Conservation (phyloP, 2,329 filamentous ascomycete species). For the Exophiala sideris region DNA sequence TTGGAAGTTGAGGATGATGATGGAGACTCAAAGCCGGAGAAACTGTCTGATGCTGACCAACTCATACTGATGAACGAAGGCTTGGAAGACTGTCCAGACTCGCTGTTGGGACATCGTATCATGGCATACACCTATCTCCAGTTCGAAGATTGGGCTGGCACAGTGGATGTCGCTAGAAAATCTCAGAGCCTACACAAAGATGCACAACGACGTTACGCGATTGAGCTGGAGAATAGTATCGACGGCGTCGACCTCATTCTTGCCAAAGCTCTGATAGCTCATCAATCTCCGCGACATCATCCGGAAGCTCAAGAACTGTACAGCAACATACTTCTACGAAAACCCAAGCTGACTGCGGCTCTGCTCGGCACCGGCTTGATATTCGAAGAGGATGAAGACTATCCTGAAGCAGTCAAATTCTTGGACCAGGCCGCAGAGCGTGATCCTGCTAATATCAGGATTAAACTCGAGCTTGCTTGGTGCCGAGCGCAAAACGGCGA, state of each 20-base stretch:
- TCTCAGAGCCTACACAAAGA: constrained; percentile 20
- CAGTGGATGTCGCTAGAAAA: constrained; percentile 65
- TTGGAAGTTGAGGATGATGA: constrained; percentile 36
- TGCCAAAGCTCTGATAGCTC: constrained; percentile 83
- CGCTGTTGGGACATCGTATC: constrained; percentile 77
- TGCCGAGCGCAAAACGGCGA: constrained; percentile 81
- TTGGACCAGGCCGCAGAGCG: constrained; percentile 70
- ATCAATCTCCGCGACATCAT: constrained; percentile 86
- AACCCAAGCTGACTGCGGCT: constrained; percentile 72
- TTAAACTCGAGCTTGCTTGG: constrained; percentile 88
- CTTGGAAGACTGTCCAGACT: constrained; percentile 60
- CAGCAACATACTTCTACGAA: constrained; percentile 71
- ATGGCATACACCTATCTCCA: constrained; percentile 79
- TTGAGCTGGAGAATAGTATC: constrained; percentile 64
- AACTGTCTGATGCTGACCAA: constrained; percentile 71
- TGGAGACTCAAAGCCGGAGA: constrained; percentile 50
- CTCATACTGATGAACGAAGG: constrained; percentile 77
- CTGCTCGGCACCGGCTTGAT: constrained; percentile 89
- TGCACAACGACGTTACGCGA: constrained; percentile 56
- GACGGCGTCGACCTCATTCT: constrained; percentile 75
- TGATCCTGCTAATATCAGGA: constrained; percentile 70
- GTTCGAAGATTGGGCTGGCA: constrained; percentile 79
- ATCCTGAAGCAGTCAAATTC: constrained; percentile 74
- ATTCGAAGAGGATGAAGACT: constrained; percentile 90
- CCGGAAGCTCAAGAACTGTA: constrained; percentile 84